These are phyloP conservation scores for Pulicaria dysenterica DNA, from an alignment of 129 eudicot genomes.

Conservation along the genomic window DNA sequence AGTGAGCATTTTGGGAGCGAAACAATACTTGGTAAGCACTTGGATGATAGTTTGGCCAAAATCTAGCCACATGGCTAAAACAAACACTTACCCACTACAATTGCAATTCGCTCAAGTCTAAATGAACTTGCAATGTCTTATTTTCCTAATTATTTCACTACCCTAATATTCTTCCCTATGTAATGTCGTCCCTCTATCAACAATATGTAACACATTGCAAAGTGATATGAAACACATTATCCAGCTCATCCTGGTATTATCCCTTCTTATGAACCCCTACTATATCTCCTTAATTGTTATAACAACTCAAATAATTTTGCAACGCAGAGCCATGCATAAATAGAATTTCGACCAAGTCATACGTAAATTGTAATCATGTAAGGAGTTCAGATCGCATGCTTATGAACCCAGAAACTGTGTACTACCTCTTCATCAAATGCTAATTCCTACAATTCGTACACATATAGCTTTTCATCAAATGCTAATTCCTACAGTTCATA, in stretches of 20 bases:
- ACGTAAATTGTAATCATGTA: background rate
- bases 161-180: background rate
- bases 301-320: background rate
- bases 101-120: background rate
- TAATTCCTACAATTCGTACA: constrained; percentile 1
- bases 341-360: background rate
- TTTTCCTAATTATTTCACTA: constrained; percentile 7
- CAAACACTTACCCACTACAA: background rate
- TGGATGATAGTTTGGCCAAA: background rate
- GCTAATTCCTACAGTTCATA: background rate
- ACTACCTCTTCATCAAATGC: background rate
- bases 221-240: constrained; percentile 1
- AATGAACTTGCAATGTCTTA: background rate
- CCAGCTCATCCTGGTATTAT: background rate
- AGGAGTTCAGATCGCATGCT: background rate
- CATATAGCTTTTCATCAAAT: background rate
- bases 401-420: constrained; percentile 14
- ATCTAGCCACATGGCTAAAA: constrained; percentile 1
- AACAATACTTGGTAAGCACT: background rate
- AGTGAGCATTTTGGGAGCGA: constrained; percentile 8
- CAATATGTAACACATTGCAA: background rate
- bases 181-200: background rate
- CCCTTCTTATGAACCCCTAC: constrained; percentile 6
- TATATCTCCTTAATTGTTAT: background rate
- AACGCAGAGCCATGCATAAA: background rate